Percentiles rank a stretch among this genome's conserved stretches.
These are phyloP conservation scores for Zostera marina DNA, from an alignment of 116 monocot species.

Conservation along the genomic window DNA sequence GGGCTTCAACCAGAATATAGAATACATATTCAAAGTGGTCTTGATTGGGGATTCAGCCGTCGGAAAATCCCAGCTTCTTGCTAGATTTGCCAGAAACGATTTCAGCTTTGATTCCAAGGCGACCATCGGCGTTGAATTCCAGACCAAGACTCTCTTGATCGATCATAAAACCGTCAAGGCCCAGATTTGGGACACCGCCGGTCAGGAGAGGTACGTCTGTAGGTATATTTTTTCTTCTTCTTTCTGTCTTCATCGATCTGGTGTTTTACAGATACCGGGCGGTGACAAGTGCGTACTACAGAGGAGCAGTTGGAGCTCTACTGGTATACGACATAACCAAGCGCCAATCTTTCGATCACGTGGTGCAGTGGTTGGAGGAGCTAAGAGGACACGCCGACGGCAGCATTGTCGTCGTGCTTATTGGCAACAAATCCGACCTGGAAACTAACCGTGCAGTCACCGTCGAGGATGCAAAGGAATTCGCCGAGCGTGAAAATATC, in stretches of 20 bases:
- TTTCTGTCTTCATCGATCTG: background rate
- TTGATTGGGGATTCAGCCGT: conserved; percentile 86
- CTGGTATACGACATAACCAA: conserved; percentile 81
- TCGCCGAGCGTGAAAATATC: conserved; percentile 54
- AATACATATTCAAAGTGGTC: conserved; percentile 88
- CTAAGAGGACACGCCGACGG: conserved; percentile 55
- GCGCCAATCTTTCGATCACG: conserved; percentile 67
- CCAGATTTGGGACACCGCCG: conserved; percentile 94
- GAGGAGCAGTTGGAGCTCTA: conserved; percentile 79
- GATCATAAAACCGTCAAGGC: conserved; percentile 71
- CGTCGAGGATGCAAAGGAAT: conserved; percentile 61
- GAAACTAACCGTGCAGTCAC: conserved; percentile 43
- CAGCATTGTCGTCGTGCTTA: conserved; percentile 62
- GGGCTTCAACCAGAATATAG: conserved; percentile 29
- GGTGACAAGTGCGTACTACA: conserved; percentile 80
- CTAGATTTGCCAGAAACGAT: conserved; percentile 57
- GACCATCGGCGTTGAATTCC: conserved; percentile 73
- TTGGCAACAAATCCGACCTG: conserved; percentile 73
- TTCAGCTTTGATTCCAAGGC: conserved; percentile 72
- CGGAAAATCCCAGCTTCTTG: conserved; percentile 80
- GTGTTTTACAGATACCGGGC: conserved; percentile 46
- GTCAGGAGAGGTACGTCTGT: conserved; percentile 54
- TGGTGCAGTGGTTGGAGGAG: conserved; percentile 58
- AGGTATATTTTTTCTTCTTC: background rate
- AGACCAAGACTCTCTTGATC: conserved; percentile 43